Percentiles rank a stretch among this genome's conserved stretches.
Evolutionary conservation across 768 basidiomycete genomes (phyloP).

Genomic region (Agaricus sinodeliciosus): DNA sequence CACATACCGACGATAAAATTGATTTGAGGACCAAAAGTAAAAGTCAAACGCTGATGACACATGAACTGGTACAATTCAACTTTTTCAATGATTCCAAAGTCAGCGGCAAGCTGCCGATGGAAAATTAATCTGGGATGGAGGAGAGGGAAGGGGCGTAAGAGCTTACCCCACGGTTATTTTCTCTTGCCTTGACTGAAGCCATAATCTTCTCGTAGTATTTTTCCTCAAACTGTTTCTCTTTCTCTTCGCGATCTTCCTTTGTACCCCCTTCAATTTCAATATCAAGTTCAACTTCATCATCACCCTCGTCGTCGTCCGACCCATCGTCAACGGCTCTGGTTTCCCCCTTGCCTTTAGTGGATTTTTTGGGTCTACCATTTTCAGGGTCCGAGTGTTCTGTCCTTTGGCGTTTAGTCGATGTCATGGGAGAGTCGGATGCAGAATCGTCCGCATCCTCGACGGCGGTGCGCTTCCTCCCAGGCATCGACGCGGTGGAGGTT

Average conservation of each 20-base stretch:
- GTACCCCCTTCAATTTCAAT: neutral
- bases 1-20: conserved; percentile 90
- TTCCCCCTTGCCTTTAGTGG: neutral
- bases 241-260: conserved; percentile 1
- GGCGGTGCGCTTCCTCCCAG: neutral
- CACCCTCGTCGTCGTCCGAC: conserved; percentile 1
- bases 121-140: neutral
- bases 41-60: conserved; percentile 84
- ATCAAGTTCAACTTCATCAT: neutral
- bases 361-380: neutral
- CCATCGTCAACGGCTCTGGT: neutral
- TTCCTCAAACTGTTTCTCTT: conserved; percentile 8
- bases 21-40: conserved; percentile 87
- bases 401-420: neutral
- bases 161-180: conserved; percentile 1
- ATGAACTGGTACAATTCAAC: conserved; percentile 92
- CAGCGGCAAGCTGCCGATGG: conserved; percentile 60
- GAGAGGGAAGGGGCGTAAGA: neutral
- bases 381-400: neutral
- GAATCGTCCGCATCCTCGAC: neutral
- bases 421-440: neutral
- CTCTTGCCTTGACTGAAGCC: conserved; percentile 4
- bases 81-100: conserved; percentile 81
- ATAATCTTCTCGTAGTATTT: conserved; percentile 6
- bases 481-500: neutral